These are phyloP conservation scores for Arthrobotrys iridis DNA, from an alignment of 2,329 filamentous ascomycete genomes.

Conservation along the genomic window DNA sequence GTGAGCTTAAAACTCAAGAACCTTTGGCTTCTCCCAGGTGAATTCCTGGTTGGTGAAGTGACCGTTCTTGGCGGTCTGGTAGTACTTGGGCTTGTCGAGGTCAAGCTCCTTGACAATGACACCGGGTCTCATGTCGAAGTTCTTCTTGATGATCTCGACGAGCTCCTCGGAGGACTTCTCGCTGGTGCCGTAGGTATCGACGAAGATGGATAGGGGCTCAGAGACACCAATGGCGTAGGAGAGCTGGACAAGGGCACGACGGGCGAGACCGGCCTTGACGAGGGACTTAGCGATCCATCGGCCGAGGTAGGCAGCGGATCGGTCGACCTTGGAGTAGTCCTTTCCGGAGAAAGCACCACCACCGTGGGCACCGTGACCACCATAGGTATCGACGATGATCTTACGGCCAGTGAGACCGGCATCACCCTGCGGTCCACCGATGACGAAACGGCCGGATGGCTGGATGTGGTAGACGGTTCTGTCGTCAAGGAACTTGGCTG, in stretches of 20 bases:
- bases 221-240: conserved; percentile 99
- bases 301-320: conserved; percentile 94
- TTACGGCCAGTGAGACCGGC: conserved; percentile 98
- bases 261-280: conserved; percentile 85
- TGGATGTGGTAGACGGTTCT: conserved; percentile 98
- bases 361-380: conserved; percentile 99
- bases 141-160: conserved; percentile 89
- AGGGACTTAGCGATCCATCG: conserved; percentile 99
- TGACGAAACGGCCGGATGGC: conserved; percentile 98
- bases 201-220: conserved; percentile 96
- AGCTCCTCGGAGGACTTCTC: conserved; percentile 89
- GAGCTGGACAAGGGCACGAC: conserved; percentile 94
- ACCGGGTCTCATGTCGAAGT: conserved; percentile 98
- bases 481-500: conserved; percentile 88
- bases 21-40: conserved; percentile 98
- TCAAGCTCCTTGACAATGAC: conserved; percentile 98
- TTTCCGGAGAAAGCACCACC: conserved; percentile 99
- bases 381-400: conserved; percentile 99
- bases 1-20: conserved; percentile 80
- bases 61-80: conserved; percentile 98
- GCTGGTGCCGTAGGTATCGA: conserved; percentile 97
- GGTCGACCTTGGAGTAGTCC: conserved; percentile 99
- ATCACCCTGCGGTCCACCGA: conserved; percentile 98
- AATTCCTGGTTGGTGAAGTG: conserved; percentile 99
- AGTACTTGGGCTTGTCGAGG: conserved; percentile 96